Evolutionary conservation across 345 rosid genomes (phyloP).

Genomic region (Pugionium cornutum): DNA sequence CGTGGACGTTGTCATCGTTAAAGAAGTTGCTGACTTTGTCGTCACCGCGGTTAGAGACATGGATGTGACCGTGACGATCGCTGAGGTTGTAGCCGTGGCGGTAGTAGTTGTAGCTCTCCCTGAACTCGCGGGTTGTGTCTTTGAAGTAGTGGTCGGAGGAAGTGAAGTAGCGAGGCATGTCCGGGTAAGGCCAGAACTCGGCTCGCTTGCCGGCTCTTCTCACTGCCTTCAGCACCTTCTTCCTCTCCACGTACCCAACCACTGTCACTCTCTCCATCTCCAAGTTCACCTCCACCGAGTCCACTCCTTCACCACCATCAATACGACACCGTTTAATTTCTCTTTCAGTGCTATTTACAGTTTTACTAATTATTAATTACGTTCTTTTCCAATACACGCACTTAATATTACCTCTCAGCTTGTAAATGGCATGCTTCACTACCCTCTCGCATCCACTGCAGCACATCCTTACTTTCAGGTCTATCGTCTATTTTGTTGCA

Average conservation of each 20-base stretch:
- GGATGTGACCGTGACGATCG: constrained; percentile 70
- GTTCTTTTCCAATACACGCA: not conserved
- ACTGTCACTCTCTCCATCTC: constrained; percentile 81
- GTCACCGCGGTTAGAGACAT: constrained; percentile 73
- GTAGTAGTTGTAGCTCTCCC: constrained; percentile 85
- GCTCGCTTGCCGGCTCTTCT: constrained; percentile 90
- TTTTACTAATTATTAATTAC: not conserved
- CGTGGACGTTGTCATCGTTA: constrained; percentile 86
- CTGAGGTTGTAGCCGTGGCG: constrained; percentile 77
- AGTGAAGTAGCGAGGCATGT: constrained; percentile 82
- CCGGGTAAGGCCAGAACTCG: constrained; percentile 91
- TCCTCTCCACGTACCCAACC: constrained; percentile 82
- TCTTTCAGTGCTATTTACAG: not conserved
- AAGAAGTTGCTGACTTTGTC: constrained; percentile 93
- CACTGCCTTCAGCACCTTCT: constrained; percentile 79
- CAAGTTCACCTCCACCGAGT: constrained; percentile 78
- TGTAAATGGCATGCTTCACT: constrained; percentile 78
- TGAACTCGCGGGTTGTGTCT: constrained; percentile 78
- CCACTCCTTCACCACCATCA: constrained; percentile 52
- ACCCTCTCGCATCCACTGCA: constrained; percentile 94
- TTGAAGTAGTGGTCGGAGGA: constrained; percentile 59
- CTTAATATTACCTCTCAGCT: constrained; percentile 68
- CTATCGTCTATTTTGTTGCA: constrained; percentile 62
- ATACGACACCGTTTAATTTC: constrained; percentile 6
- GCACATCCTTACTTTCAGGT: constrained; percentile 94